Conservation (phyloP, 2,329 filamentous ascomycete genomes). For the Huntiella abstrusa region DNA sequence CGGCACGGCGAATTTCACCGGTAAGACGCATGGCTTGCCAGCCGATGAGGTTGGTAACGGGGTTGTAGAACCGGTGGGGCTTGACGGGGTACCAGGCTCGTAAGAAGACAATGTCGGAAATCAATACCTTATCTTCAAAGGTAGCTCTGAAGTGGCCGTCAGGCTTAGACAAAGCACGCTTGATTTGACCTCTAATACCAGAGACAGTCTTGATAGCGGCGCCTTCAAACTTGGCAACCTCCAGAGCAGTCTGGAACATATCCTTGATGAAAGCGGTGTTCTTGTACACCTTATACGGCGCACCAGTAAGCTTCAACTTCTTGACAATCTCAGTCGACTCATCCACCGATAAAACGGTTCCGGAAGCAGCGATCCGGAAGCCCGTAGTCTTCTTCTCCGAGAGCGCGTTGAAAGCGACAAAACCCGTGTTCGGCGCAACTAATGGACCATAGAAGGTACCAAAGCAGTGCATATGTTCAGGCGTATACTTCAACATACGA, state of each 20-base stretch:
- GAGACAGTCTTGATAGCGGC: conserved; percentile 92
- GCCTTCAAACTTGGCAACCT: conserved; percentile 96
- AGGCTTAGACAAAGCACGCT: conserved; percentile 78
- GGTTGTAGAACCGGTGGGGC: conserved; percentile 92
- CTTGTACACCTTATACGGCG: conserved; percentile 95
- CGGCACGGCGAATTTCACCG: conserved; percentile 66
- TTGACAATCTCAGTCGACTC: conserved; percentile 96
- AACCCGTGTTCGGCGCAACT: conserved; percentile 87
- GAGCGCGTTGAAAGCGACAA: conserved; percentile 83
- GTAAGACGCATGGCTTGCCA: conserved; percentile 93
- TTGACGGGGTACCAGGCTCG: conserved; percentile 94
- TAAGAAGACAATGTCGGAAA: conserved; percentile 91
- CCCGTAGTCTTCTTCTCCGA: conserved; percentile 58
- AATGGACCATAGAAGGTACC: conserved; percentile 89
- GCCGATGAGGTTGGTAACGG: conserved; percentile 78
- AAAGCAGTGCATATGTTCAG: conserved; percentile 98
- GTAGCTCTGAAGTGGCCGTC: conserved; percentile 93
- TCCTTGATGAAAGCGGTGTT: conserved; percentile 98
- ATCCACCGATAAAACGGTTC: conserved; percentile 83
- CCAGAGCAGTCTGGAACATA: conserved; percentile 86
- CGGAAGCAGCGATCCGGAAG: conserved; percentile 87
- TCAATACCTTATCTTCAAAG: conserved; percentile 95
- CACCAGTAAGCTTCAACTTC: conserved; percentile 91
- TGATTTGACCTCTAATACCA: conserved; percentile 90
- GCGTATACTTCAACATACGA: conserved; percentile 96